Evolutionary conservation across 768 basidiomycete species (phyloP), one percentile per base, ranked within the genome.

Genomic region (Panaeolus cyanescens): DNA sequence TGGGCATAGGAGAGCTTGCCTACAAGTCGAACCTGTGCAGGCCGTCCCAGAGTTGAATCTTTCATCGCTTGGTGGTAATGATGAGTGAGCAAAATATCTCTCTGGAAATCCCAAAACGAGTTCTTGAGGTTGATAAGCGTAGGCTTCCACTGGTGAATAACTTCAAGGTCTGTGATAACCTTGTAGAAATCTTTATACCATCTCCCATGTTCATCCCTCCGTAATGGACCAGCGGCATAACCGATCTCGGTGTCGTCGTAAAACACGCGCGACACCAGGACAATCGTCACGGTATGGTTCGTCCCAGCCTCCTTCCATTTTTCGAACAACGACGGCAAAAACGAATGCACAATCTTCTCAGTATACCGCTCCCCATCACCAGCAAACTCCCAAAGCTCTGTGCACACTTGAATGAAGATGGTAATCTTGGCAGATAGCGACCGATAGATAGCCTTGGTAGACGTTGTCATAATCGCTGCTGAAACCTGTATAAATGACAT

Each of bases 121-220:
- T 92, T 87, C 72, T 96, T 96, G 69, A 99, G 83, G 70, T 85
- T 87, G 62, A 92, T 88, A 4, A 98, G 83, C 0, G 92, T 93
- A 1, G 89, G 84, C 64, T 90, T 90, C 93, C 95, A 96, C 68
- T 96, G 93, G 60, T 86, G 79, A 42, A 94, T 82, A 53, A 93
- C 86, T 69, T 99, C 95, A 32, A 96, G 79, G 70, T 99, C 96
- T 4, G 93, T 92, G 69, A 96, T 92, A 66, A 99, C 89, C 74
- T 96, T 95, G 84, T 88, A 98, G 68, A 96, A 96, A 71, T 97
- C 97, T 74, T 97, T 96, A 77, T 95, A 95, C 87, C 88, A 93
- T 32, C 76, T 74, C 9, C 88, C 90, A 50, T 88, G 81, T 58
- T 93, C 92, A 67, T 95, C 90, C 56, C 81, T 77, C 13, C 86